phyloP scores from a whole-genome alignment of 306 rosid species.

The Adenanthera pavonina region DNA sequence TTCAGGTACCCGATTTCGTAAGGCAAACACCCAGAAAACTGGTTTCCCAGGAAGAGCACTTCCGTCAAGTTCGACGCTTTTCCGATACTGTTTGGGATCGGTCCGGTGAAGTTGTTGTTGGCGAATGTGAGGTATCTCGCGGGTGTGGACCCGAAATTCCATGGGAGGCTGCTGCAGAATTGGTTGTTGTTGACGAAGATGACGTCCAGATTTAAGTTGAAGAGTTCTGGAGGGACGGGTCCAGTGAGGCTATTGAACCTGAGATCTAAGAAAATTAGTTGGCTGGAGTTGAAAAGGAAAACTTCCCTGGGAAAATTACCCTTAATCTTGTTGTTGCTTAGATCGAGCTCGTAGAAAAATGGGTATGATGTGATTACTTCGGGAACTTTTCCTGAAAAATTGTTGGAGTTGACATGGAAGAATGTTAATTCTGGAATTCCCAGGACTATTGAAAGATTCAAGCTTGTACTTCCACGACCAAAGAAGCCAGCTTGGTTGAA shows the following conservation, averaged over 20 bases:
- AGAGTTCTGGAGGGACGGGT: conserved; percentile 44
- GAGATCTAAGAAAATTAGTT: conserved; percentile 65
- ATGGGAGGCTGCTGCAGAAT: conserved; percentile 40
- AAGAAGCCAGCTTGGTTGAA: conserved; percentile 45
- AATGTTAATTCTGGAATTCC: conserved; percentile 54
- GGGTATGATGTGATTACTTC: neutral
- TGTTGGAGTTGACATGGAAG: conserved; percentile 83
- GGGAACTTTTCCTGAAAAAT: conserved; percentile 50
- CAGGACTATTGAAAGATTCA: conserved; percentile 40
- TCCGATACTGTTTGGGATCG: conserved; percentile 65
- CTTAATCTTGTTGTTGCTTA: conserved; percentile 56
- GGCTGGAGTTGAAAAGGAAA: conserved; percentile 35
- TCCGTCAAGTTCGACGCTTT: conserved; percentile 47
- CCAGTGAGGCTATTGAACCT: conserved; percentile 56
- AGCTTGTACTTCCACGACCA: neutral
- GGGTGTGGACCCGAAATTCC: conserved; percentile 52
- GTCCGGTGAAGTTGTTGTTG: conserved; percentile 62
- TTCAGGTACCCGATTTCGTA: conserved; percentile 59
- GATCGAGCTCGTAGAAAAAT: conserved; percentile 67
- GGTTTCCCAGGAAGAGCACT: conserved; percentile 62
- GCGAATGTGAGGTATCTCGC: conserved; percentile 71
- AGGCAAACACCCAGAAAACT: conserved; percentile 62
- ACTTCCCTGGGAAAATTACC: conserved; percentile 53
- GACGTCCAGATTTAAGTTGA: conserved; percentile 46
- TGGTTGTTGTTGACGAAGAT: conserved; percentile 72